phyloP scores from a whole-genome alignment of 352 stramenopile species.

The Elongisporangium prolatum region DNA sequence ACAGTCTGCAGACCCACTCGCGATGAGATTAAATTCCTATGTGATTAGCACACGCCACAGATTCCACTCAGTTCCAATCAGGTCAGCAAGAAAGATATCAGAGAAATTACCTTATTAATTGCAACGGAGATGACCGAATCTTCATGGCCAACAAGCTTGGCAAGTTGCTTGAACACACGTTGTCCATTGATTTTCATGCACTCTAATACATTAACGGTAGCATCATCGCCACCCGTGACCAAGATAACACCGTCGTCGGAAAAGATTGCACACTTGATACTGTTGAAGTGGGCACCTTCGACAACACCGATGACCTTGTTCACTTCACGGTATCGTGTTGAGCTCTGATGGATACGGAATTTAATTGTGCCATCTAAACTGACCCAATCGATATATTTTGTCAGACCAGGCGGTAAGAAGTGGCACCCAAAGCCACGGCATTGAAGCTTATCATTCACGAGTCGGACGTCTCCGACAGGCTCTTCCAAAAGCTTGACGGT shows the following conservation, averaged over 20 bases:
- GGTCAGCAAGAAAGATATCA: background rate
- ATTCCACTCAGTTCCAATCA: background rate
- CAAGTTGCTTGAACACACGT: slow-evolving; percentile 59
- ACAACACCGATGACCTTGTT: slow-evolving; percentile 67
- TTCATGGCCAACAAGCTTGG: slow-evolving; percentile 65
- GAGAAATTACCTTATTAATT: slow-evolving; percentile 48
- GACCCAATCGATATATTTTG: slow-evolving; percentile 73
- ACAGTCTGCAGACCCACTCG: slow-evolving; percentile 50
- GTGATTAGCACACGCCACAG: background rate
- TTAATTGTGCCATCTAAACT: slow-evolving; percentile 49
- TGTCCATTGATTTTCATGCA: slow-evolving; percentile 53
- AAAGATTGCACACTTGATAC: slow-evolving; percentile 50
- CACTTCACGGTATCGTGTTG: slow-evolving; percentile 43
- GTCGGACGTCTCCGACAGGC: slow-evolving; percentile 46
- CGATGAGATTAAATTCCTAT: slow-evolving; percentile 64
- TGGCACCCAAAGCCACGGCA: slow-evolving; percentile 35
- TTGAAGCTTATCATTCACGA: slow-evolving; percentile 60
- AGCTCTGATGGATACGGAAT: slow-evolving; percentile 51
- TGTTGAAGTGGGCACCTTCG: slow-evolving; percentile 53
- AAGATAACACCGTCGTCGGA: slow-evolving; percentile 55
- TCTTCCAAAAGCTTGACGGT: slow-evolving; percentile 30
- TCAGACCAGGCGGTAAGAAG: slow-evolving; percentile 65
- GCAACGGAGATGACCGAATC: slow-evolving; percentile 54
- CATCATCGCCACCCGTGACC: slow-evolving; percentile 62
- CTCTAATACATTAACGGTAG: slow-evolving; percentile 69